These are phyloP conservation scores for Tremella yokohamensis DNA, from an alignment of 768 basidiomycete genomes.

Conservation along the genomic window DNA sequence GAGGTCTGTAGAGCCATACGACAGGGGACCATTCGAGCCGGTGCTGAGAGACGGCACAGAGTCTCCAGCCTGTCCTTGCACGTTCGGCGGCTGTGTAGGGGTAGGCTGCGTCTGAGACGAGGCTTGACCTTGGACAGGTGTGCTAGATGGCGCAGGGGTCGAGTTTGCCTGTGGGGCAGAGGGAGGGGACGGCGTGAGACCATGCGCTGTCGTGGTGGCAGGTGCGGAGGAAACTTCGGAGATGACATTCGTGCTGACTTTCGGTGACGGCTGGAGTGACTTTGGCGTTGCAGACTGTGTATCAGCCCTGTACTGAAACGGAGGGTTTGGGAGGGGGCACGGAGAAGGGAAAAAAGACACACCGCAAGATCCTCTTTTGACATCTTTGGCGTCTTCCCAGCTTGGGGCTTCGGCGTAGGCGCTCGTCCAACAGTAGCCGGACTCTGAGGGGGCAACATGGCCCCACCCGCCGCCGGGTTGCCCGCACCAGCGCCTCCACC, in stretches of 20 bases:
- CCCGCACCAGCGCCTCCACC: slow-evolving; percentile 11
- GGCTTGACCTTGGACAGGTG: background rate
- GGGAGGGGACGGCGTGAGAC: background rate
- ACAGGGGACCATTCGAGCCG: too few relatives aligned
- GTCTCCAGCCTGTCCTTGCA: background rate
- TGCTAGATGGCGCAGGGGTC: background rate
- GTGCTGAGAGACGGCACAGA: background rate
- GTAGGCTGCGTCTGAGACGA: background rate
- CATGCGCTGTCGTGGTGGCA: background rate
- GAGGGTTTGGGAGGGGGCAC: background rate
- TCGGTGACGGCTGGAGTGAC: slow-evolving; percentile 1
- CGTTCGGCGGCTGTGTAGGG: background rate
- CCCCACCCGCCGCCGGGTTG: background rate
- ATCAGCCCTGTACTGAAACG: too few relatives aligned
- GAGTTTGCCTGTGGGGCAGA: background rate
- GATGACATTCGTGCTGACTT: too few relatives aligned
- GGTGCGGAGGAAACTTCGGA: too few relatives aligned
- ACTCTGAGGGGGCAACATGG: slow-evolving; percentile 45
- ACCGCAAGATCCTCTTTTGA: slow-evolving; percentile 13
- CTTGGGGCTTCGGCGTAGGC: slow-evolving; percentile 30
- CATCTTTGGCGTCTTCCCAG: slow-evolving; percentile 22
- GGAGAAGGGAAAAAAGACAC: too few relatives aligned
- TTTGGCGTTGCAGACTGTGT: background rate
- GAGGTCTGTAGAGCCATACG: too few relatives aligned
- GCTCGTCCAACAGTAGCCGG: slow-evolving; percentile 23